phyloP scores from a whole-genome alignment of 2,329 filamentous ascomycete species.

The Epichloe uncinata region DNA sequence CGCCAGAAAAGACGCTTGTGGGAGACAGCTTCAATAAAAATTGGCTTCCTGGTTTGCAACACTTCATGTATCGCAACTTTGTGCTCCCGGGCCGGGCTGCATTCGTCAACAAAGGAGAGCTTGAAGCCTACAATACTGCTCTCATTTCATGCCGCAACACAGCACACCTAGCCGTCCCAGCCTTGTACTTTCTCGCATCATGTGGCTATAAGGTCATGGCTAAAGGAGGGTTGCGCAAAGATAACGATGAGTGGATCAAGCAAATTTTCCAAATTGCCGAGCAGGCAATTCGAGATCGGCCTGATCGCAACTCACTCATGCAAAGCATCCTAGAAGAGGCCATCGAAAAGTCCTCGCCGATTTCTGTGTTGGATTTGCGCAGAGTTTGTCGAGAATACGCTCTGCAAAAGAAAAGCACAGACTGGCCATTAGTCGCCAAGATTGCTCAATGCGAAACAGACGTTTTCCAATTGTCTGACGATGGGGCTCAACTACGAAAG shows the following conservation, averaged over 20 bases:
- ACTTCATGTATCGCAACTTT: slow-evolving; percentile 36
- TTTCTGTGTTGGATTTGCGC: slow-evolving; percentile 29
- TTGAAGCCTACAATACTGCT: slow-evolving; percentile 27
- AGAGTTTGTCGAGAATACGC: slow-evolving; percentile 30
- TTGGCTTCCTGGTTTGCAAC: slow-evolving; percentile 35
- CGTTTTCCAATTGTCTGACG: slow-evolving; percentile 28
- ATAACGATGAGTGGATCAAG: slow-evolving; percentile 26
- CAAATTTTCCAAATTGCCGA: slow-evolving; percentile 22
- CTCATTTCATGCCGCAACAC: slow-evolving; percentile 25
- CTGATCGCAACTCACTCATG: slow-evolving; percentile 17
- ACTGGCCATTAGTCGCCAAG: slow-evolving; percentile 30
- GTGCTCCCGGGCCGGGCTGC: slow-evolving; percentile 36
- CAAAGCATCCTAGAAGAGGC: slow-evolving; percentile 19
- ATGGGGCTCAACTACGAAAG: slow-evolving; percentile 26
- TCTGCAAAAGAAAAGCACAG: slow-evolving; percentile 18
- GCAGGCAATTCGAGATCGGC: slow-evolving; percentile 10
- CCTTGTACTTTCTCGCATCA: slow-evolving; percentile 31
- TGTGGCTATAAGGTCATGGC: slow-evolving; percentile 12
- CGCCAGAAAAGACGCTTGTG: slow-evolving; percentile 6
- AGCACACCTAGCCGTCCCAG: slow-evolving; percentile 25
- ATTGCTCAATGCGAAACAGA: slow-evolving; percentile 33
- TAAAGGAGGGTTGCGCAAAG: slow-evolving; percentile 19
- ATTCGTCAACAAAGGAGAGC: slow-evolving; percentile 29
- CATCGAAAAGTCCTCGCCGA: slow-evolving; percentile 16
- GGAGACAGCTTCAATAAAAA: slow-evolving; percentile 11